phyloP scores from a whole-genome alignment of 208 protist genomes.

The Trypanosoma mega region DNA sequence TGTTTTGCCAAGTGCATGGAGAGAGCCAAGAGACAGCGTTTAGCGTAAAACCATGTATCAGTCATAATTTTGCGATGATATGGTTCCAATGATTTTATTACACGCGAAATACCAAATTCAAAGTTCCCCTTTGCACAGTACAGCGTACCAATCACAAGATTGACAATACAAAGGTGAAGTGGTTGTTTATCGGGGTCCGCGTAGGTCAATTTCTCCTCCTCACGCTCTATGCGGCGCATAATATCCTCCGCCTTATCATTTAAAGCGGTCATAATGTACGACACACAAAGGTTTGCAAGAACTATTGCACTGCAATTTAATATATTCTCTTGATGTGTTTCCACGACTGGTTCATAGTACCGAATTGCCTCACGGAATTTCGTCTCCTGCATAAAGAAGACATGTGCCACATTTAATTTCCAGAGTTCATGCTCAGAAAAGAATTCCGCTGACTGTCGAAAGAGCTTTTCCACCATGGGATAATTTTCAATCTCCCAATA shows the following conservation, averaged over 20 bases:
- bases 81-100: slow-evolving; percentile 97
- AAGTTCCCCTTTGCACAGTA: slow-evolving; percentile 98
- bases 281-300: slow-evolving; percentile 97
- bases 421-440: slow-evolving; percentile 96
- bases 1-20: slow-evolving; percentile 97
- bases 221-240: slow-evolving; percentile 95
- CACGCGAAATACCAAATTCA: slow-evolving; percentile 97
- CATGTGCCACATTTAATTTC: slow-evolving; percentile 97
- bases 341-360: slow-evolving; percentile 97
- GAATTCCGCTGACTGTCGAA: slow-evolving; percentile 95
- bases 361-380: slow-evolving; percentile 96
- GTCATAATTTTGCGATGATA: slow-evolving; percentile 96
- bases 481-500: slow-evolving; percentile 98
- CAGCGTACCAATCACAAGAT: slow-evolving; percentile 98
- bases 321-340: slow-evolving; percentile 91
- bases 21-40: slow-evolving; percentile 95
- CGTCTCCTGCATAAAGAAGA: slow-evolving; percentile 97
- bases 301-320: slow-evolving; percentile 95
- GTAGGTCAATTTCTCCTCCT: slow-evolving; percentile 91
- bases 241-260: slow-evolving; percentile 97
- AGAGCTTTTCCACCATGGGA: slow-evolving; percentile 93
- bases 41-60: slow-evolving; percentile 98
- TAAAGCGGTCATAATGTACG: slow-evolving; percentile 96
- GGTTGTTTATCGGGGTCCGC: slow-evolving; percentile 89
- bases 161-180: slow-evolving; percentile 97